Base-by-base conservation (phyloP, 352 stramenopile genomes). In the Pythium periplocum region DNA sequence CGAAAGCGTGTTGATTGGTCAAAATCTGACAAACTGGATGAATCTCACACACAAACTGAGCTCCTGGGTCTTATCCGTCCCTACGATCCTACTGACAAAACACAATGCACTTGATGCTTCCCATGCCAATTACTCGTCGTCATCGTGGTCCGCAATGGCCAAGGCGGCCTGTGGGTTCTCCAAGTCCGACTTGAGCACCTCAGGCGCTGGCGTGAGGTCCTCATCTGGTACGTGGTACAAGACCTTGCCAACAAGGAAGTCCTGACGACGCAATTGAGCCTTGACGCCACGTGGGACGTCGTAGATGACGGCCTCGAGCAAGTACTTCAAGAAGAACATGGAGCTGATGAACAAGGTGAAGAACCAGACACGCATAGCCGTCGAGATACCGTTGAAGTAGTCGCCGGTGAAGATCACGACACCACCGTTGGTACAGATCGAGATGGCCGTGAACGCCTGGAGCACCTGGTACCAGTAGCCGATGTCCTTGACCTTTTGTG, bases 391-490 rank as follows among this genome's bases (percentile, higher is more conserved):
- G 55, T 76, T 82, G 49, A 91, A 88, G 55, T 86, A 90, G 48
- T 89, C 78, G 44, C 75, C 86, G 12, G 92, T 97, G 69, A 97
- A 98, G 52, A 96, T 90, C 64, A 98, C 88, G 7, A 98, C 78
- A 12, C 89, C 81, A 52, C 77, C 87, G 65, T 98, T 98, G 1
- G 93, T 97, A 54, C 95, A 84, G 36, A 97, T 90, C 11, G 87
- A 90, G 55, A 95, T 85, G 57, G 84, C 94, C 39, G 92, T 81
- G 36, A 98, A 93, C 30, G 74, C 70, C 57, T 96, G 76, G 40
- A 98, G 65, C 47, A 97, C 79, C 34, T 81, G 65, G 59, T 94
- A 96, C 93, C 93, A 98, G 60, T 95, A 92, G 51, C 93, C 92
- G 64, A 98, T 96, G 66, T 85, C 78, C 48, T 89, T 71, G 26